Evolutionary conservation across 2,329 filamentous ascomycete species (phyloP).

Genomic region (Fusarium brevicatenulatum): DNA sequence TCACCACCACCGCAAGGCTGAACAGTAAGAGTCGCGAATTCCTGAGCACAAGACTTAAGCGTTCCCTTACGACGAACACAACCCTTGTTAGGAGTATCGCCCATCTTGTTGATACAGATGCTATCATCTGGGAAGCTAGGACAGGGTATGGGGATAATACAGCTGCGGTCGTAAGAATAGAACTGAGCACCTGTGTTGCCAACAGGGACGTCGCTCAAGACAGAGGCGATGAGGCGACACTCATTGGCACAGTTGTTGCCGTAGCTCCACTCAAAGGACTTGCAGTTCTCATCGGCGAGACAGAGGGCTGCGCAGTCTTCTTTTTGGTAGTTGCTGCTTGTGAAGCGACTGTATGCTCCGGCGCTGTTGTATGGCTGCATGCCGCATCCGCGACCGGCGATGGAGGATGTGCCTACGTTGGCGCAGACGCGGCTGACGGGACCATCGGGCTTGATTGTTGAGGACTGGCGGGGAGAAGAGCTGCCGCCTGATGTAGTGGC

Average conservation of each 20-base stretch:
- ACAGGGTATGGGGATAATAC: background rate
- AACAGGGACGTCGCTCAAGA: background rate
- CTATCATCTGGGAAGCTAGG: background rate
- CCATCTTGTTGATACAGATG: constrained; percentile 14
- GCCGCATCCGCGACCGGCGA: background rate
- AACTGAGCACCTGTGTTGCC: constrained; percentile 5
- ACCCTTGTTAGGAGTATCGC: background rate
- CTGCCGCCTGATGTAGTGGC: background rate
- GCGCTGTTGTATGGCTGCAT: constrained; percentile 10
- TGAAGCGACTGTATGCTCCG: background rate
- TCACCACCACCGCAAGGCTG: background rate
- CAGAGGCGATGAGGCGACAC: background rate
- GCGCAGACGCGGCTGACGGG: constrained; percentile 2
- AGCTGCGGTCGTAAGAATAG: constrained; percentile 4
- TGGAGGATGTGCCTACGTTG: background rate
- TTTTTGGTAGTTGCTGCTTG: background rate
- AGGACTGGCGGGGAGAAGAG: background rate
- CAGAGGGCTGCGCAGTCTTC: constrained; percentile 2
- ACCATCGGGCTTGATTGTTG: background rate
- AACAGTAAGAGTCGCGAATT: background rate
- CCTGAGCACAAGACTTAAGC: constrained; percentile 6
- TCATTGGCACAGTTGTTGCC: background rate
- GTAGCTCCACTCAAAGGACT: constrained; percentile 11
- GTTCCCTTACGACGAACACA: background rate
- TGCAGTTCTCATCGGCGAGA: constrained; percentile 2